Percentiles rank a stretch among this genome's conserved stretches.
Conservation (phyloP, 2,329 filamentous ascomycete genomes). For the Cladosporium sp. region DNA sequence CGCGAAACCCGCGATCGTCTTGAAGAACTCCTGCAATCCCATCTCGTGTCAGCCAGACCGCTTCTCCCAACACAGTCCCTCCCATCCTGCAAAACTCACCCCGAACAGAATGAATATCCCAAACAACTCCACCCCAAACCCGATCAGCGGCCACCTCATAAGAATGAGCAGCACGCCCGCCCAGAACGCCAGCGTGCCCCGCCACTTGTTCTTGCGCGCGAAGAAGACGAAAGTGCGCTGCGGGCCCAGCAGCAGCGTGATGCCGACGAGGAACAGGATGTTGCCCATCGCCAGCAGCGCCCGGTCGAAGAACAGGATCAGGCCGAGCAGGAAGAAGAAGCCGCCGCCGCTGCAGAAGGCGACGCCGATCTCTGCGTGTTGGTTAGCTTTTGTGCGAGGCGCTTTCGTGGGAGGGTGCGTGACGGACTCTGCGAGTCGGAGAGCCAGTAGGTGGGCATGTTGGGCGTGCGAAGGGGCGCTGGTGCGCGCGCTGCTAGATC, state of each 20-base stretch:
- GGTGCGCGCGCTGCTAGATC: not conserved
- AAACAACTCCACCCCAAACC: conserved; percentile 86
- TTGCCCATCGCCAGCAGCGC: conserved; percentile 99
- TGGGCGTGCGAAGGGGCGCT: conserved; percentile 23
- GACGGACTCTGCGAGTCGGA: conserved; percentile 88
- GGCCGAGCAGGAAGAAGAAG: conserved; percentile 89
- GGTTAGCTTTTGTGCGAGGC: conserved; percentile 13
- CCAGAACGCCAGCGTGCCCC: conserved; percentile 84
- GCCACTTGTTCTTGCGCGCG: conserved; percentile 83
- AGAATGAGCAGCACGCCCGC: conserved; percentile 78
- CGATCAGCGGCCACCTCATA: conserved; percentile 81
- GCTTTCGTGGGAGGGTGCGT: not conserved
- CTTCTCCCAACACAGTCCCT: not conserved
- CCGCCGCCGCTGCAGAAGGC: conserved; percentile 96
- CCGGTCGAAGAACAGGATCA: conserved; percentile 95
- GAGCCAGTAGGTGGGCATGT: conserved; percentile 90
- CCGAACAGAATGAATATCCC: conserved; percentile 91
- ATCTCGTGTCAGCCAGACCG: conserved; percentile 3
- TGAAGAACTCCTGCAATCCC: conserved; percentile 11
- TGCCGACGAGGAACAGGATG: conserved; percentile 94
- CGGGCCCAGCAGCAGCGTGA: conserved; percentile 90
- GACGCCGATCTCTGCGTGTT: conserved; percentile 74
- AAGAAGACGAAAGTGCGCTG: conserved; percentile 93
- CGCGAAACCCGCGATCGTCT: conserved; percentile 79
- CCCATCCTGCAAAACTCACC: conserved; percentile 16